Base-by-base conservation (phyloP, 2,329 filamentous ascomycete genomes). In the Penicillium paneum region DNA sequence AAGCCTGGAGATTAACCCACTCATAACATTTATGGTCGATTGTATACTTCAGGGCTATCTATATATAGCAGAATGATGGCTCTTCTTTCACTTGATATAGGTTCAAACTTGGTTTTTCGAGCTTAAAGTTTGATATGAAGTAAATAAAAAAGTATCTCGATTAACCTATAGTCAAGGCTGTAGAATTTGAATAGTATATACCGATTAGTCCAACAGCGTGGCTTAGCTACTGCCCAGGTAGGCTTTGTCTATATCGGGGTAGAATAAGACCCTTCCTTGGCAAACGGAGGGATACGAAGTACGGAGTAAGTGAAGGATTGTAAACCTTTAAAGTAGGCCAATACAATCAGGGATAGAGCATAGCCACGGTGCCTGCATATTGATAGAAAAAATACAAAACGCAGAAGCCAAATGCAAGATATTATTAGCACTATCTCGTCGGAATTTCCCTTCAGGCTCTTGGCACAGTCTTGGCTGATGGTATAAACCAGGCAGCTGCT, bases 401-500 rank as follows among this genome's bases (percentile, higher is more conserved):
- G 29, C 28, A 38, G 4, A 42, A 12, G 21, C 17, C 6, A 34
- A 43, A 38, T 38, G 52, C 39, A 46, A 15, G 36, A 42, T 44
- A 54, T 49, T 42, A 42, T 29, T 40, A 52, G 42, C 17, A 34
- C 19, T n/a, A 19, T 38, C 41, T 31, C 42, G 24, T n/a, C 34
- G n/a, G 5, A 36, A 13, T 12, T 21, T 13, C 21, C 8, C 21
- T 19, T 10, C 3, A 29, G 7, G 5, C 13, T 19, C 52, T 55
- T 59, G 55, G 49, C 52, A 13, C 26, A 19, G 8, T 49, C 60
- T 61, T 61, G 59, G 60, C 60, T 38, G 10, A 49, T 45, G 26
- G 11, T 2, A 50, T 52, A n/a, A 19, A 21, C 39, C 45, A 60
- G 58, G 59, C 61, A 64, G 40, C 60, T 54, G 39, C 57, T 62